phyloP scores from a whole-genome alignment of 768 basidiomycete genomes.

The Kwoniella sp. region DNA sequence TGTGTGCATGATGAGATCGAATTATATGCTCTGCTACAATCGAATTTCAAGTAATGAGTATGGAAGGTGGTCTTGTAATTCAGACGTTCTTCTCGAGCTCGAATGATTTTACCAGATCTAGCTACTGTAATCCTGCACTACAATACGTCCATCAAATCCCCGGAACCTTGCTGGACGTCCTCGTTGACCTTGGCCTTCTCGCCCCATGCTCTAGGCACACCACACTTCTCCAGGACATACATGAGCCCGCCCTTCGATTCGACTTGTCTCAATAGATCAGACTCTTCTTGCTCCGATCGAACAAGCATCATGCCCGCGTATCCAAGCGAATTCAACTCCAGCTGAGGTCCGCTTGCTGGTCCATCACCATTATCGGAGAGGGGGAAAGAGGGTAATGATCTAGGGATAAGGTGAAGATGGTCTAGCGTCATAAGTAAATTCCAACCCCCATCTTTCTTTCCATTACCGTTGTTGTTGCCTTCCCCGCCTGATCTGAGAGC shows the following conservation, averaged over 20 bases:
- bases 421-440: slow-evolving; percentile 58
- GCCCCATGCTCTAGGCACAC: slow-evolving; percentile 50
- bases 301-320: slow-evolving; percentile 88
- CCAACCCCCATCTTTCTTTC: slow-evolving; percentile 45
- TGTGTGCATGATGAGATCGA: too few relatives aligned
- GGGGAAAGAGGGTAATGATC: slow-evolving; percentile 57
- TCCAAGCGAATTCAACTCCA: slow-evolving; percentile 83
- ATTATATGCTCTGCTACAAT: too few relatives aligned
- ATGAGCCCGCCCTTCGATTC: slow-evolving; percentile 41
- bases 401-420: slow-evolving; percentile 84
- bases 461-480: neutral
- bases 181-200: slow-evolving; percentile 37
- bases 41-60: too few relatives aligned
- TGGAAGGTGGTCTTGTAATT: too few relatives aligned
- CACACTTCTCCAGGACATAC: slow-evolving; percentile 44
- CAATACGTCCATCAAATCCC: slow-evolving; percentile 9
- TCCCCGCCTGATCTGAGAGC: slow-evolving; percentile 40
- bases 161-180: slow-evolving; percentile 24
- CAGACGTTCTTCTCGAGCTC: too few relatives aligned
- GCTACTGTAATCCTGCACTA: neutral
- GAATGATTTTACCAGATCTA: too few relatives aligned
- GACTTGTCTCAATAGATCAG: slow-evolving; percentile 63
- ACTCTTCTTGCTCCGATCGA: slow-evolving; percentile 75
- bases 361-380: slow-evolving; percentile 7
- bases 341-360: slow-evolving; percentile 24